Percentiles rank a stretch among this genome's conserved stretches.
phyloP scores from a whole-genome alignment of 306 rosid genomes.

The Mimosa pudica region DNA sequence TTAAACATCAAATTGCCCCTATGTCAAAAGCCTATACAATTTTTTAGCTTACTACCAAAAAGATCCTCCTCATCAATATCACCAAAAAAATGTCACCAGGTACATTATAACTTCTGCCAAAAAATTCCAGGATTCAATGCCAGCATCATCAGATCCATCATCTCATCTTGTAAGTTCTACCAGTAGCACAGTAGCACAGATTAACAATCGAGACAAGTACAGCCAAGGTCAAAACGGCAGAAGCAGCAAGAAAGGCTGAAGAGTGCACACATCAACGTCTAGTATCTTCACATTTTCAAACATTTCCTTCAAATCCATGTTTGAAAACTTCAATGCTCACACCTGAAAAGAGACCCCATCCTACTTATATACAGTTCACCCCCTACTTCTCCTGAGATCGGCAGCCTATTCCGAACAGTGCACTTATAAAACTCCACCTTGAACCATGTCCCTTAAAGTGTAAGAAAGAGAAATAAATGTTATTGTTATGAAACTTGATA shows the following conservation, averaged over 20 bases:
- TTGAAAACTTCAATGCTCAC: constrained; percentile 88
- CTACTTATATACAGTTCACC: constrained; percentile 53
- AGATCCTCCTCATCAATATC: constrained; percentile 91
- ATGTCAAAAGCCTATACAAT: constrained; percentile 21
- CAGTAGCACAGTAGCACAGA: constrained; percentile 14
- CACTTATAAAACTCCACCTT: constrained; percentile 81
- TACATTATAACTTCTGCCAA: constrained; percentile 87
- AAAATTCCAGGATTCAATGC: constrained; percentile 40
- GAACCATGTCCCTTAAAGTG: constrained; percentile 68
- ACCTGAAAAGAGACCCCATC: constrained; percentile 72
- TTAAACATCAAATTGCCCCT: not conserved
- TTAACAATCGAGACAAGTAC: constrained; percentile 27
- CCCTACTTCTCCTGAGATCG: constrained; percentile 90
- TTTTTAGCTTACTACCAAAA: constrained; percentile 77
- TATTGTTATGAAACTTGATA: not conserved
- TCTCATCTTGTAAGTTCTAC: constrained; percentile 89
- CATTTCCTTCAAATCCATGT: constrained; percentile 93
- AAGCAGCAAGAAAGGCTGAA: constrained; percentile 29
- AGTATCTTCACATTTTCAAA: constrained; percentile 94
- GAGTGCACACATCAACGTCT: constrained; percentile 70
- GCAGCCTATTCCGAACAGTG: constrained; percentile 89
- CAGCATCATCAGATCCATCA: constrained; percentile 93
- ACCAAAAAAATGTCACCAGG: constrained; percentile 66
- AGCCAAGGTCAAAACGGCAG: not conserved
- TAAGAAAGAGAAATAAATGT: constrained; percentile 79